Evolutionary conservation across 345 rosid species (phyloP).

Genomic region (Eucalyptus marginata): DNA sequence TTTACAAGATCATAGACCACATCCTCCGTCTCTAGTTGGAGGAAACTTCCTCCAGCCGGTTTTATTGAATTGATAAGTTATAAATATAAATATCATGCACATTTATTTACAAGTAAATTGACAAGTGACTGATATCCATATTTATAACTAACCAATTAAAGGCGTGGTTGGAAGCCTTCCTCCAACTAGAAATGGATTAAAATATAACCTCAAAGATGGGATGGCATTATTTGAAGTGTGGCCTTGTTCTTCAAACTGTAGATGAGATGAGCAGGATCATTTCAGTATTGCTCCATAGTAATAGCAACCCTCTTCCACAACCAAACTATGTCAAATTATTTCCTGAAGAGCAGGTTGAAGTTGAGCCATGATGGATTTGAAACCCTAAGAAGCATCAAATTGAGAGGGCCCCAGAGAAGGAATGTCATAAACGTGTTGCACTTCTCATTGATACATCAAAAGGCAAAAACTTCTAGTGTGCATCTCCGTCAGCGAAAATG

Average conservation of each 20-base stretch:
- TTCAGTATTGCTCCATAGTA: too few relatives aligned
- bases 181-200: neutral
- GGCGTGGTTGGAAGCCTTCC: neutral
- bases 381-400: slow-evolving; percentile 27
- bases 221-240: too few relatives aligned
- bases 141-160: neutral
- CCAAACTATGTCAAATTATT: neutral
- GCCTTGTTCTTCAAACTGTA: neutral
- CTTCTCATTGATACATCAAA: too few relatives aligned
- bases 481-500: too few relatives aligned
- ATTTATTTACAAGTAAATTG: too few relatives aligned
- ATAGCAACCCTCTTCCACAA: neutral
- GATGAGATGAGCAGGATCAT: neutral
- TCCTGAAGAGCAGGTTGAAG: neutral
- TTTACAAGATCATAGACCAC: neutral
- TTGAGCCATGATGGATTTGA: slow-evolving; percentile 36
- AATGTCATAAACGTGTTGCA: too few relatives aligned
- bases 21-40: neutral
- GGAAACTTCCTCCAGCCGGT: neutral
- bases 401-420: too few relatives aligned
- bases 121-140: too few relatives aligned
- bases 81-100: too few relatives aligned
- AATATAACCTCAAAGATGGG: too few relatives aligned
- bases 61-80: too few relatives aligned
- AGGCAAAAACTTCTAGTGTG: too few relatives aligned